A percentile compares a stretch with the other conserved stretches of the same genome.
phyloP scores from a whole-genome alignment of 2,329 filamentous ascomycete genomes.

The Colletotrichum graminicola region DNA sequence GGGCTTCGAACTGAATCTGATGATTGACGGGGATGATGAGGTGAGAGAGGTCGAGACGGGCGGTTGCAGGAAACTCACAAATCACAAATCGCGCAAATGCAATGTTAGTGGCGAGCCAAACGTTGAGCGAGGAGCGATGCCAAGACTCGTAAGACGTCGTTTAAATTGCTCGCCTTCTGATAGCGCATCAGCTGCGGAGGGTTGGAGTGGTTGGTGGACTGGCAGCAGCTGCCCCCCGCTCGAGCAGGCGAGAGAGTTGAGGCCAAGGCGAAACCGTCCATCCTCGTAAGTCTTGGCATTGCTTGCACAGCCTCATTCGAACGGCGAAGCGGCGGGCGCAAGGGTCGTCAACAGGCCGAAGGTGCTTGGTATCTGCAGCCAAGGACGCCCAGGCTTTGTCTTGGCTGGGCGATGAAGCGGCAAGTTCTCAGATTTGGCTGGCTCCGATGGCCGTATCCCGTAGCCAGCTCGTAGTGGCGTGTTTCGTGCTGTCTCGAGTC shows the following conservation, averaged over 20 bases:
- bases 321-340: constrained; percentile 36
- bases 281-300: constrained; percentile 38
- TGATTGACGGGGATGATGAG: constrained; percentile 30
- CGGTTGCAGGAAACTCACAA: constrained; percentile 31
- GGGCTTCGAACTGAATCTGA: constrained; percentile 15
- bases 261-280: constrained; percentile 37
- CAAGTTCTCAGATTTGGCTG: constrained; percentile 30
- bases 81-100: constrained; percentile 36
- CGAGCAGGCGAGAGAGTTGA: constrained; percentile 32
- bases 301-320: constrained; percentile 38
- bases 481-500: constrained; percentile 10
- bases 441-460: constrained; percentile 12
- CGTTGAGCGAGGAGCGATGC: constrained; percentile 25
- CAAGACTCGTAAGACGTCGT: constrained; percentile 34
- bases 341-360: constrained; percentile 22
- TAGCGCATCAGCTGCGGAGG: constrained; percentile 7
- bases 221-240: constrained; percentile 5
- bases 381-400: constrained; percentile 35
- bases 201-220: background rate
- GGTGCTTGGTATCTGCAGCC: constrained; percentile 40
- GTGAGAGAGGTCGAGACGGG: constrained; percentile 21
- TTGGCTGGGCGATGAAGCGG: constrained; percentile 38
- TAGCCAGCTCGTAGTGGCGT: constrained; percentile 1
- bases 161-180: constrained; percentile 32
- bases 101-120: constrained; percentile 25